Conservation (phyloP, 495 filamentous ascomycete genomes). For the Tuber microsphaerosporum region DNA sequence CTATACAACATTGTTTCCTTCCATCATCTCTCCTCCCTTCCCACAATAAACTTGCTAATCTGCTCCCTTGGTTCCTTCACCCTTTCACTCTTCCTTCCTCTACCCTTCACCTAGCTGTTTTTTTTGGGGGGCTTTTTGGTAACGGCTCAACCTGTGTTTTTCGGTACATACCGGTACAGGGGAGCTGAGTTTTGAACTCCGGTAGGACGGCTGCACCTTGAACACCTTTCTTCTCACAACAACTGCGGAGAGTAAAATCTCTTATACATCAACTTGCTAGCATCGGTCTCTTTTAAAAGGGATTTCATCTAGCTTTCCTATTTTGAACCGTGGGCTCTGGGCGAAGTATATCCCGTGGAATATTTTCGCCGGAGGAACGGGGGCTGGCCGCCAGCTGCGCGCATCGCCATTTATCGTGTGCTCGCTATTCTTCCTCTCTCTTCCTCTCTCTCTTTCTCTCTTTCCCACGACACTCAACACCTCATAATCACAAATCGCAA, state of each 20-base stretch:
- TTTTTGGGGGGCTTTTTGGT: neutral
- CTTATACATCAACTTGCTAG: slow-evolving; percentile 2
- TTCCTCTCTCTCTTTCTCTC: slow-evolving; percentile 29
- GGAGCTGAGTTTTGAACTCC: slow-evolving; percentile 4
- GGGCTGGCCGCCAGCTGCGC: slow-evolving; percentile 27
- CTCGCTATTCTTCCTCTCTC: slow-evolving; percentile 32
- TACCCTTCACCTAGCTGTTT: neutral
- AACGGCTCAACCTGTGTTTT: slow-evolving; percentile 2
- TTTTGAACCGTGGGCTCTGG: slow-evolving; percentile 3
- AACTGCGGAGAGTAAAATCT: neutral
- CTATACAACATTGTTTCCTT: slow-evolving; percentile 33
- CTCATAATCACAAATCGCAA: slow-evolving; percentile 28
- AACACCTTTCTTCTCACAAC: neutral
- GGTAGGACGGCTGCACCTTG: slow-evolving; percentile 1
- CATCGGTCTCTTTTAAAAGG: neutral
- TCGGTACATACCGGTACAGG: slow-evolving; percentile 6
- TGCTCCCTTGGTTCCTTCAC: neutral
- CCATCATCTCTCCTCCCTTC: slow-evolving; percentile 15
- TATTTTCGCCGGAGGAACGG: slow-evolving; percentile 28
- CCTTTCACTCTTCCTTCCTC: neutral
- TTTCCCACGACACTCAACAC: slow-evolving; percentile 23
- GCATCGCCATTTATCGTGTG: slow-evolving; percentile 35
- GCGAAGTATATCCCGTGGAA: neutral
- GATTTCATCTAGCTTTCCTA: neutral
- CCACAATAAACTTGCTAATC: slow-evolving; percentile 6